phyloP scores from a whole-genome alignment of 2,329 filamentous ascomycete genomes.

The Harringtonia lauricola region DNA sequence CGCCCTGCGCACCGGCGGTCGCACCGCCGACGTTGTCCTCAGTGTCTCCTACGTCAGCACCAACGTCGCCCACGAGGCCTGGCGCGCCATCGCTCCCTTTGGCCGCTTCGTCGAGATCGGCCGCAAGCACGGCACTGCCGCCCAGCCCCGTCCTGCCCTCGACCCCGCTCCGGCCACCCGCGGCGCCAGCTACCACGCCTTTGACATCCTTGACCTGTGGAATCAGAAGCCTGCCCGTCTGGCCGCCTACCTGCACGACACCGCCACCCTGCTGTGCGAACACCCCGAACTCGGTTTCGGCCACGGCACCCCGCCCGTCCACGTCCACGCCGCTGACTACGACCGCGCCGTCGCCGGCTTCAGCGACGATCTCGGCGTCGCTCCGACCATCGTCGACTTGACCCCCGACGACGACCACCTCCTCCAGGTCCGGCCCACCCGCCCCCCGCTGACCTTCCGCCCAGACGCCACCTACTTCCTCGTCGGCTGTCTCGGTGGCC shows the following conservation, averaged over 20 bases:
- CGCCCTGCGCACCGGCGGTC: constrained; percentile 15
- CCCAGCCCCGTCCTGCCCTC: neutral
- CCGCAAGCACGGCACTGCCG: neutral
- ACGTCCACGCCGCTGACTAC: too few species aligned
- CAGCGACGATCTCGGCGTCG: too few species aligned
- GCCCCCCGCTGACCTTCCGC: neutral
- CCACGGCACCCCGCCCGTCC: too few species aligned
- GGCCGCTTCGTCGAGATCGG: constrained; percentile 9
- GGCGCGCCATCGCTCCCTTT: constrained; percentile 30
- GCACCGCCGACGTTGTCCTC: constrained; percentile 27
- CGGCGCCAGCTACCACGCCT: constrained; percentile 32
- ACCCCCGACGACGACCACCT: neutral
- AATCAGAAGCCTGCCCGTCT: too few species aligned
- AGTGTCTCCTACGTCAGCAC: constrained; percentile 33
- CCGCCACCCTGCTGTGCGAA: too few species aligned
- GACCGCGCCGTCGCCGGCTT: too few species aligned
- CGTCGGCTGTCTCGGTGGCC: constrained; percentile 24
- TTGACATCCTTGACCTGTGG: too few species aligned
- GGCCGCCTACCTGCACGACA: too few species aligned
- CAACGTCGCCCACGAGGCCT: constrained; percentile 28
- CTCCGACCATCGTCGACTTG: too few species aligned
- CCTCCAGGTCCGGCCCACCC: neutral
- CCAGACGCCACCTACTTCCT: constrained; percentile 21
- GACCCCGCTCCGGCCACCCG: constrained; percentile 25
- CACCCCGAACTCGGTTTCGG: too few species aligned